These are phyloP conservation scores for Actinomortierella ambigua DNA, from an alignment of 371 early-diverging fungal species.

Conservation along the genomic window DNA sequence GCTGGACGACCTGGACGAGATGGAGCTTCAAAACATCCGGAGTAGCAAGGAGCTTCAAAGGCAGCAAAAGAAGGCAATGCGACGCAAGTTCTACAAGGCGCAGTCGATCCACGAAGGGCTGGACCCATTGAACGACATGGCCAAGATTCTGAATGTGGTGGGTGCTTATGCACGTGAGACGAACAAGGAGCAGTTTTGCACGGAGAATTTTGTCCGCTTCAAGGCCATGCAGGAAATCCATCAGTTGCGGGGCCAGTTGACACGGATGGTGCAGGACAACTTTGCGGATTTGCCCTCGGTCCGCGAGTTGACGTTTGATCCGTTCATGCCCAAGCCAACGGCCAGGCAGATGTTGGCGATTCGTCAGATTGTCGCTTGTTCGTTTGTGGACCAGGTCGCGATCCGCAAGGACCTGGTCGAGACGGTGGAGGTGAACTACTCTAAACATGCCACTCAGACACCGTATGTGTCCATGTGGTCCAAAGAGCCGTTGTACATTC, in stretches of 20 bases:
- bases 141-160: constrained; percentile 81
- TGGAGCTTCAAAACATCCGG: constrained; percentile 50
- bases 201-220: constrained; percentile 78
- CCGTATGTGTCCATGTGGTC: constrained; percentile 86
- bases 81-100: constrained; percentile 58
- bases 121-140: constrained; percentile 81
- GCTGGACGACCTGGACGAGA: constrained; percentile 38
- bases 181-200: constrained; percentile 76
- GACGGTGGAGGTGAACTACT: constrained; percentile 55
- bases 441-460: constrained; percentile 56
- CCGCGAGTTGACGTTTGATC: constrained; percentile 37
- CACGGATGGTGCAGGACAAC: constrained; percentile 73
- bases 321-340: constrained; percentile 79
- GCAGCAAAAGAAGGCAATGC: constrained; percentile 50
- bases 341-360: constrained; percentile 70
- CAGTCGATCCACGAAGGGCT: constrained; percentile 67
- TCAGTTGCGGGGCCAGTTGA: constrained; percentile 86
- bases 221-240: constrained; percentile 95
- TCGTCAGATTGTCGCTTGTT: constrained; percentile 86
- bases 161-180: constrained; percentile 90
- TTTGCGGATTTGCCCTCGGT: constrained; percentile 53
- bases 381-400: constrained; percentile 93
- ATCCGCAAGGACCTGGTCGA: constrained; percentile 74
- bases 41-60: constrained; percentile 55
- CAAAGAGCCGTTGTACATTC: constrained; percentile 75